Evolutionary conservation across 257 asterid genomes (phyloP), one percentile per base, ranked within the genome.

Genomic region (Dorcoceras hygrometricum): DNA sequence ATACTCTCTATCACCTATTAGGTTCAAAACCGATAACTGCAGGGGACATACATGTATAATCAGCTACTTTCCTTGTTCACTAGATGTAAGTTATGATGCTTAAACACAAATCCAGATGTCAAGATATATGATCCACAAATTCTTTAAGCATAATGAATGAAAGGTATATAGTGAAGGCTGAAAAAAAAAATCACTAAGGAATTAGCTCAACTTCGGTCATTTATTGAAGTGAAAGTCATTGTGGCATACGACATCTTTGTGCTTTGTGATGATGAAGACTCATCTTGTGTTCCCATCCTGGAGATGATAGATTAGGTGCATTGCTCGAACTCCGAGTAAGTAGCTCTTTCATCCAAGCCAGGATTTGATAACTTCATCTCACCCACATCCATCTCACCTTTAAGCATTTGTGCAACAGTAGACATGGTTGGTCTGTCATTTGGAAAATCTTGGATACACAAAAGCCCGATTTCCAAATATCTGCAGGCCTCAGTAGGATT

Each of bases 361-460:
- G 91, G 96, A 69, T 76, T 81, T 23, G 88, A 62, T 56, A 91
- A 72, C 73, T 59, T 70, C 51, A 25, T 67, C 48, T 71, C 87
- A 5, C 71, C 80, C 70, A 81, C 70, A 43, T 75, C 71, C 43
- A 60, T 56, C 79, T 86, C 88, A 8, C 93, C 95, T 16, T 75
- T 76, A 75, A 88, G 77, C 87, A 91, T 67, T 73, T 86, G 76
- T 36, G 75, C 85, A 32, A 82, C 83, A 0, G 32, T 53, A 24
- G 97, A 79, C 96, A 91, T 91, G 5, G 81, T 48, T 19, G 97
- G 97, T 10, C 97, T 88, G 58, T 22, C 57, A 67, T 77, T 83
- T 8, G 93, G 94, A 66, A 69, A 19, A 28, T 78, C 84, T 78
- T 88, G 96, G 72, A 93, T 82, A 83, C 97, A 88, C 18, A 88